Evolutionary conservation across 2,329 filamentous ascomycete genomes (phyloP), one percentile per base, ranked within the genome.

Genomic region (Beauveria caledonica): DNA sequence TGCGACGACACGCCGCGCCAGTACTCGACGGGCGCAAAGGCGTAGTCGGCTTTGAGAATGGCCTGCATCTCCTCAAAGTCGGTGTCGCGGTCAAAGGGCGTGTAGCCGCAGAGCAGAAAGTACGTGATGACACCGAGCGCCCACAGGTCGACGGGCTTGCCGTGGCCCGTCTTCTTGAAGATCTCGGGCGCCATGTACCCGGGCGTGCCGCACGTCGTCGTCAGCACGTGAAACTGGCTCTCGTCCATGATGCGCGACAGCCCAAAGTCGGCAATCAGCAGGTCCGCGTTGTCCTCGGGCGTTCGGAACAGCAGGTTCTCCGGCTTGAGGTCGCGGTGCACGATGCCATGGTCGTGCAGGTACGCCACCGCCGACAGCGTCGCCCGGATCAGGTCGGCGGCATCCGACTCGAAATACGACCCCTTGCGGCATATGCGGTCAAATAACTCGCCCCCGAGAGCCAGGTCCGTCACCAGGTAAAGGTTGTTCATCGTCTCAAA

Each of bases 401-500:
- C 94, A 72, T 99, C 94, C 49, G 90, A 92, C 77, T 99, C 94
- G 78, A 95, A 97, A 80, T 99, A 99, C 63, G 90, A 96, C 66
- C 94, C 94, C 78, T 99, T 99, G 65, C 94, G 89, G 76, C 94
- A 99, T 74, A 99, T 99, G 68, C 94, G 90, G 74, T 99, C 94
- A 73, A 99, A 99, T 17, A 99, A 85, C 75, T 99, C 94, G 67
- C 94, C 94, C 64, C 94, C 94, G 19, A 97, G 86, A 19, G 94
- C 94, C 36, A 99, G 88, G 71, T 99, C 94, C 48, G 94, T 97
- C 56, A 99, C 94, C 42, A 99, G 87, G 74, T 99, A 99, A 66
- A 99, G 83, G 76, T 99, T 99, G 78, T 99, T 97, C 90, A 97
- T 96, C 7, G 94, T 99, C 78, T 99, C 94, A 71, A 99, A 99